Evolutionary conservation across 257 asterid species (phyloP).

Genomic region (Gentiana dahurica): DNA sequence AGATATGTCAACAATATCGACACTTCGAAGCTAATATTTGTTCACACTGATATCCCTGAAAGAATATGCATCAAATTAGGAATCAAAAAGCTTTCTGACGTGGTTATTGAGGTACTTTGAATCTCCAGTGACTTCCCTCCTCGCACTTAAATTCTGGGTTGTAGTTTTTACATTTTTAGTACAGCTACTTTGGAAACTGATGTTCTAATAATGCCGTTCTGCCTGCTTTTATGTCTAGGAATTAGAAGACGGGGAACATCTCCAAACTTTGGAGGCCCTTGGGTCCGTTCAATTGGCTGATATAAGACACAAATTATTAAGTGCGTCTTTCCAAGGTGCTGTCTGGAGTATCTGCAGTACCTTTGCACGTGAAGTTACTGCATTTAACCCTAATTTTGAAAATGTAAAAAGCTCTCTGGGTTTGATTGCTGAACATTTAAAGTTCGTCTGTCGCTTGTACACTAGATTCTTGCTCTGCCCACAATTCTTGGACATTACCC

Average conservation of each 20-base stretch:
- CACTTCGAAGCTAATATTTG: conserved; percentile 76
- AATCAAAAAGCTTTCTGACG: conserved; percentile 77
- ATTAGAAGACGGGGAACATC: conserved; percentile 43
- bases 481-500: conserved; percentile 55
- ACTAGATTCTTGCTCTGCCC: conserved; percentile 72
- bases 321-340: conserved; percentile 71
- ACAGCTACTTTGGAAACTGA: conserved; percentile 2
- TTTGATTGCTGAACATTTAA: conserved; percentile 53
- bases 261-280: conserved; percentile 46
- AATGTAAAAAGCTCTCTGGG: conserved; percentile 37
- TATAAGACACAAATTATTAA: conserved; percentile 44
- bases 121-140: not conserved
- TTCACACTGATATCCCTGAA: conserved; percentile 69
- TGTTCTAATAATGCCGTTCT: conserved; percentile 10
- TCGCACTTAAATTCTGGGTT: conserved; percentile 4
- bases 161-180: not conserved
- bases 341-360: conserved; percentile 51
- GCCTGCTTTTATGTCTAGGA: conserved; percentile 40
- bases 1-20: conserved; percentile 62
- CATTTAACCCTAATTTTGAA: conserved; percentile 38
- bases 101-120: conserved; percentile 71
- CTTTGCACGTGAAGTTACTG: conserved; percentile 32
- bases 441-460: conserved; percentile 55
- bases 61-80: conserved; percentile 56
- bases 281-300: conserved; percentile 47